A percentile compares a stretch with the other conserved stretches of the same genome.
Conservation (phyloP, 495 filamentous ascomycete genomes). For the Lindgomyces ingoldianus region DNA sequence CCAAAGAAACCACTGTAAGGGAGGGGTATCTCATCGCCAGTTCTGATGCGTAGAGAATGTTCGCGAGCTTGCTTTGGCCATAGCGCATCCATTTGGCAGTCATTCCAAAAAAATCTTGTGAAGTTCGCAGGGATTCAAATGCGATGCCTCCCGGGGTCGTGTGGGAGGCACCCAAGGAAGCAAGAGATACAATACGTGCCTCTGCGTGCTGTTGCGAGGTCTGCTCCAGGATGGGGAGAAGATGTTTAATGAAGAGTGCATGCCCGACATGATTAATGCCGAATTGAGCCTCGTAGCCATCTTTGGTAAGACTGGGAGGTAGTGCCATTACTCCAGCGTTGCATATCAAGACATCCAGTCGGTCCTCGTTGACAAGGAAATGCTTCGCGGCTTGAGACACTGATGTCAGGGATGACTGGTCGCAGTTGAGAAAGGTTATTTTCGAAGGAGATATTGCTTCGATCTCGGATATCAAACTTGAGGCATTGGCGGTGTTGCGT, state of each 20-base stretch:
- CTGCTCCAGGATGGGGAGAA: slow-evolving; percentile 9
- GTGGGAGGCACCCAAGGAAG: not conserved
- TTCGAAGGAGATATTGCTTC: not conserved
- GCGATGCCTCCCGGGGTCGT: not conserved
- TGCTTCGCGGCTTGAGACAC: slow-evolving; percentile 1
- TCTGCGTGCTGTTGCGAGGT: not conserved
- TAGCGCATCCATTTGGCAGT: slow-evolving; percentile 51
- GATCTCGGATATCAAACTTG: not conserved
- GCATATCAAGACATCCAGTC: slow-evolving; percentile 23
- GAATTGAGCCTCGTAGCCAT: slow-evolving; percentile 27
- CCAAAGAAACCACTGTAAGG: slow-evolving; percentile 59
- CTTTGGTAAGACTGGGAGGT: slow-evolving; percentile 7
- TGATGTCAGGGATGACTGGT: slow-evolving; percentile 8
- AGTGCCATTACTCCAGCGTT: slow-evolving; percentile 28
- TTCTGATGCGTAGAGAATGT: slow-evolving; percentile 62
- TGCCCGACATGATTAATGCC: slow-evolving; percentile 20
- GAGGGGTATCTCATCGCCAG: slow-evolving; percentile 60
- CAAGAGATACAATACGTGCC: not conserved
- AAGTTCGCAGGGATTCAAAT: not conserved
- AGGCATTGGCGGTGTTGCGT: not conserved
- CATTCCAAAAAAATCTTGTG: not conserved
- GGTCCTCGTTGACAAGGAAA: not conserved
- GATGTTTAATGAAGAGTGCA: slow-evolving; percentile 16
- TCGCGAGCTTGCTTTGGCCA: slow-evolving; percentile 67
- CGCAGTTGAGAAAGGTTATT: slow-evolving; percentile 8